Conservation (phyloP, 208 protist genomes). For the Wallacemonas collosoma region DNA sequence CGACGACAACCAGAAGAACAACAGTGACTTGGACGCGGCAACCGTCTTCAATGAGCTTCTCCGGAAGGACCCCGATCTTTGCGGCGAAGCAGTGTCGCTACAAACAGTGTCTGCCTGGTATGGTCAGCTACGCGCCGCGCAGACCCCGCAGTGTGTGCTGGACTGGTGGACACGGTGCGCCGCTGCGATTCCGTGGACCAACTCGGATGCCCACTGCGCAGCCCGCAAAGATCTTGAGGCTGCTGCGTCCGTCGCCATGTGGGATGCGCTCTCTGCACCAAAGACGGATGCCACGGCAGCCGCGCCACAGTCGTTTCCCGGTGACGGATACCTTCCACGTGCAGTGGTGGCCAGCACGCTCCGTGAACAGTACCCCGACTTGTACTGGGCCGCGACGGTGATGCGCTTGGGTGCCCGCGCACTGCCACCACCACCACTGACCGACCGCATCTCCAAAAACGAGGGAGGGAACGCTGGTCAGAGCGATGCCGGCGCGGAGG, state of each 20-base stretch:
- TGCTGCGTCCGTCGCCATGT: constrained; percentile 1
- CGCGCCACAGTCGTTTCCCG: not conserved
- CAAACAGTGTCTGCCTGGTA: constrained; percentile 35
- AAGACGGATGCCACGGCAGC: not conserved
- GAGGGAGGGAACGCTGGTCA: too few relatives aligned
- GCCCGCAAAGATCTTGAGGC: constrained; percentile 1
- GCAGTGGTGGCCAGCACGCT: constrained; percentile 2
- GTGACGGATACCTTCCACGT: constrained; percentile 24
- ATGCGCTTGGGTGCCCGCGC: not conserved
- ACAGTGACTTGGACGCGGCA: not conserved
- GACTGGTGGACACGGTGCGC: constrained; percentile 33
- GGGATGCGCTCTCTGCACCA: not conserved
- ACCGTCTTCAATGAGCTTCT: constrained; percentile 7
- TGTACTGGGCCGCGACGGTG: constrained; percentile 17
- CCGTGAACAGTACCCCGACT: constrained; percentile 10
- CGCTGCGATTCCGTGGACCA: constrained; percentile 24
- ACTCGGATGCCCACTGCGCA: constrained; percentile 19
- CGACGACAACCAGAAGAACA: not conserved
- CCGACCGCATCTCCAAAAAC: too few relatives aligned
- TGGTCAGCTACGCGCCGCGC: constrained; percentile 25
- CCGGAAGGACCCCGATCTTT: constrained; percentile 7
- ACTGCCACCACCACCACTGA: not conserved
- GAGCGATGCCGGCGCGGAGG: too few relatives aligned
- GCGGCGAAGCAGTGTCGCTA: constrained; percentile 29
- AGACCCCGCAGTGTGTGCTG: constrained; percentile 28